Conservation (phyloP, 2,329 filamentous ascomycete species). For the Zasmidium citrigriseum region DNA sequence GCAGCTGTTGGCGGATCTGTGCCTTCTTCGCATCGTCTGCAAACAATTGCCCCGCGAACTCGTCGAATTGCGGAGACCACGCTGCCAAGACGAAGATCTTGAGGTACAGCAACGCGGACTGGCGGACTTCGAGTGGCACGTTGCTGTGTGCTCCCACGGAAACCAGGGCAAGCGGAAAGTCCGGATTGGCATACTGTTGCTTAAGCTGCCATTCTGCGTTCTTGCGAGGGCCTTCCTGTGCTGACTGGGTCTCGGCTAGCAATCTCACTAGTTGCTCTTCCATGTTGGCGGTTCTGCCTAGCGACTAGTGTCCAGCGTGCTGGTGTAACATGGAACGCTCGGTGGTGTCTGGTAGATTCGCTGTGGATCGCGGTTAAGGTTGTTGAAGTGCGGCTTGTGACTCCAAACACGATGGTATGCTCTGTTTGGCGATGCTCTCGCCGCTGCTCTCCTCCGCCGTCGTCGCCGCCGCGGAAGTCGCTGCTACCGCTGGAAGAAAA, state of each 20-base stretch:
- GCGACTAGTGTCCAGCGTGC: conserved; percentile 12
- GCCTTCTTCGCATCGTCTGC: conserved; percentile 69
- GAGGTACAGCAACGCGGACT: conserved; percentile 77
- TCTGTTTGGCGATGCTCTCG: not conserved
- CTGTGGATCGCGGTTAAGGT: not conserved
- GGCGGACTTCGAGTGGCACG: conserved; percentile 73
- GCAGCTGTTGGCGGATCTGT: conserved; percentile 69
- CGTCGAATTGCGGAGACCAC: conserved; percentile 77
- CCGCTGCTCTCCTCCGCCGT: not conserved
- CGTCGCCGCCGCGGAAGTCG: not conserved
- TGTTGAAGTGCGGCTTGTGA: not conserved
- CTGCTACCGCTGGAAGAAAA: not conserved
- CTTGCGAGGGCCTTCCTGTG: conserved; percentile 74
- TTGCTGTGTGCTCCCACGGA: conserved; percentile 77
- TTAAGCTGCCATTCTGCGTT: conserved; percentile 83
- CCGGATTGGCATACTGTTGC: conserved; percentile 65
- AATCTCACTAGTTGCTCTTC: conserved; percentile 90
- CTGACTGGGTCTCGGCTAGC: conserved; percentile 80
- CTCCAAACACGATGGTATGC: not conserved
- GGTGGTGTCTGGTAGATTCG: not conserved
- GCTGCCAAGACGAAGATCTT: conserved; percentile 81
- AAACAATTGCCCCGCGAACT: conserved; percentile 68
- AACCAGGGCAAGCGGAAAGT: conserved; percentile 77
- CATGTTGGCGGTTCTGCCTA: conserved; percentile 56
- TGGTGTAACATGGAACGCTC: conserved; percentile 17